Conservation (phyloP, 2,329 filamentous ascomycete genomes). For the Fusarium denticulatum region DNA sequence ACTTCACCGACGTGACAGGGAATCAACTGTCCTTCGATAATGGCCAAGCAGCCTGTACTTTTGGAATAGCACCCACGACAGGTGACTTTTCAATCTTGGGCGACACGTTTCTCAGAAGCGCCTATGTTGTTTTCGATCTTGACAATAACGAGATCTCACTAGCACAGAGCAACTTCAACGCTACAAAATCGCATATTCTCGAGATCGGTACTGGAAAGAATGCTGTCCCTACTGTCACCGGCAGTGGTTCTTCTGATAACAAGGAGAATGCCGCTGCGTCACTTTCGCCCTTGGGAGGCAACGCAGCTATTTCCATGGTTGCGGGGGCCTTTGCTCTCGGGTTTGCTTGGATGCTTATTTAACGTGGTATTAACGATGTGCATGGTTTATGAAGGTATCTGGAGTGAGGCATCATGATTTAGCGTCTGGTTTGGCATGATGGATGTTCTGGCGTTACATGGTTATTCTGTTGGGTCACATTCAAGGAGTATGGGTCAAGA, state of each 20-base stretch:
- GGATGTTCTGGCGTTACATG: neutral
- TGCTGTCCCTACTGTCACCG: conserved; percentile 64
- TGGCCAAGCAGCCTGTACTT: conserved; percentile 68
- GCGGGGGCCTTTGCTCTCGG: conserved; percentile 23
- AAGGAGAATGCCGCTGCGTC: conserved; percentile 17
- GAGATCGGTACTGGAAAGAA: conserved; percentile 64
- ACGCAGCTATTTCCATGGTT: neutral
- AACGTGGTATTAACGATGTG: neutral
- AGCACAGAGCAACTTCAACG: conserved; percentile 73
- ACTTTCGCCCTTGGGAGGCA: conserved; percentile 1
- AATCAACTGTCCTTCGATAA: conserved; percentile 61
- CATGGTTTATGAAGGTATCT: neutral
- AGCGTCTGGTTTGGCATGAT: neutral
- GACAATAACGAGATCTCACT: conserved; percentile 76
- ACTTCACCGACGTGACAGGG: conserved; percentile 58
- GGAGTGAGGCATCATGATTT: neutral
- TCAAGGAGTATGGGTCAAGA: neutral
- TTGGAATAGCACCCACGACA: conserved; percentile 71
- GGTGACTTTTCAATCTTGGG: conserved; percentile 70
- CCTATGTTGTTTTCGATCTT: conserved; percentile 80
- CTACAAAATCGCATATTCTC: conserved; percentile 55
- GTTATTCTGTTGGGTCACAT: neutral
- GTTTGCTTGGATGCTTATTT: conserved; percentile 33
- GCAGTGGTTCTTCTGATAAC: conserved; percentile 47
- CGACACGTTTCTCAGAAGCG: conserved; percentile 78